Evolutionary conservation across 805 yeast species (phyloP).

Genomic region (Monosporozyma aerobia): DNA sequence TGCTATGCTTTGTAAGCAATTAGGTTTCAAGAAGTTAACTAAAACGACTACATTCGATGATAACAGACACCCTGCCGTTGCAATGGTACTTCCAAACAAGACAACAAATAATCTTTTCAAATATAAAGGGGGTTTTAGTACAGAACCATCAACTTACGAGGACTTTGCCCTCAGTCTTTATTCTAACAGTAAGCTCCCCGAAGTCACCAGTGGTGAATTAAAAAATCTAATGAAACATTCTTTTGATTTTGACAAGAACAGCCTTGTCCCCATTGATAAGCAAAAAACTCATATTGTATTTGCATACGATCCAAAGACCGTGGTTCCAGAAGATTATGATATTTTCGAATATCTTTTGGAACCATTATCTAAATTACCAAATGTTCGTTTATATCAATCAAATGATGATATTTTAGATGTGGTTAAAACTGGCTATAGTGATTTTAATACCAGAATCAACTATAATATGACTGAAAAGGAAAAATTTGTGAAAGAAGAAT

Average conservation of each 20-base stretch:
- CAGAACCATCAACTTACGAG: constrained; percentile 26
- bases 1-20: constrained; percentile 40
- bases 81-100: constrained; percentile 44
- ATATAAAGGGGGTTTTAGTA: constrained; percentile 16
- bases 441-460: constrained; percentile 37
- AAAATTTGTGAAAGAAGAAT: constrained; percentile 35
- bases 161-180: constrained; percentile 41
- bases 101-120: constrained; percentile 20
- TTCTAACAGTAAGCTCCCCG: constrained; percentile 37
- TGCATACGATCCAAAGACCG: constrained; percentile 41
- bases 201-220: constrained; percentile 14
- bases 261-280: constrained; percentile 11
- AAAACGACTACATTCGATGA: constrained; percentile 7
- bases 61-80: constrained; percentile 34
- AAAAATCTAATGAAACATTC: constrained; percentile 11
- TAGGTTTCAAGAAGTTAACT: constrained; percentile 37
- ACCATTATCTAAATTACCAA: constrained; percentile 48
- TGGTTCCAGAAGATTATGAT: constrained; percentile 48
- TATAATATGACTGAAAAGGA: constrained; percentile 31
- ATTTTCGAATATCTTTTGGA: constrained; percentile 53
- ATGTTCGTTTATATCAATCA: constrained; percentile 45
- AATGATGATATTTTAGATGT: constrained; percentile 37
- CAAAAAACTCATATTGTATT: constrained; percentile 40
- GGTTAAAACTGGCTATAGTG: constrained; percentile 32
- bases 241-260: constrained; percentile 11